A percentile compares a stretch with the other conserved stretches of the same genome.
These are phyloP conservation scores for Diospyros lotus DNA, from an alignment of 148 eudicot genomes.

Conservation along the genomic window DNA sequence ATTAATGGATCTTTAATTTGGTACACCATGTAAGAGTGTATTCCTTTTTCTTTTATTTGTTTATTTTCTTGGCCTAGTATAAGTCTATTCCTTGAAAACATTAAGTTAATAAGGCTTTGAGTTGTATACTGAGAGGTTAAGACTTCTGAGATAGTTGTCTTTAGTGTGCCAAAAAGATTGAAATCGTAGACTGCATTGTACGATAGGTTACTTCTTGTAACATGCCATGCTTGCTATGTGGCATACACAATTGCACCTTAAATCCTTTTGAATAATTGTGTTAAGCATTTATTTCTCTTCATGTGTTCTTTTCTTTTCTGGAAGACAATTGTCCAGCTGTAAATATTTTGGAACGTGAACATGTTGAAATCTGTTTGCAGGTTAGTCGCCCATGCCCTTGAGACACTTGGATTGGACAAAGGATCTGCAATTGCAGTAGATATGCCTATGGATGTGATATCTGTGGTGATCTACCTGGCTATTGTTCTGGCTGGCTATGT, in stretches of 20 bases:
- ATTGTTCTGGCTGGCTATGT: slow-evolving; percentile 83
- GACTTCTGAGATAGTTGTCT: not conserved
- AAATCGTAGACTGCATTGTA: not conserved
- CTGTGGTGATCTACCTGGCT: slow-evolving; percentile 90
- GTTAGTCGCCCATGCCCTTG: slow-evolving; percentile 78
- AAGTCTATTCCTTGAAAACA: not conserved
- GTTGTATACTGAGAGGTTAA: not conserved
- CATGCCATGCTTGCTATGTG: not conserved
- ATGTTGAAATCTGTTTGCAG: slow-evolving; percentile 31
- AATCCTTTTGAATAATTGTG: not conserved
- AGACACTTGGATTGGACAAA: slow-evolving; percentile 54
- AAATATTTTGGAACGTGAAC: slow-evolving; percentile 10
- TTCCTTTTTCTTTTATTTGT: too few relatives aligned
- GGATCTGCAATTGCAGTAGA: slow-evolving; percentile 97
- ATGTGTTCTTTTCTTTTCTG: not conserved
- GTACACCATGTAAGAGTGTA: not conserved
- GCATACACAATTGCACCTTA: not conserved
- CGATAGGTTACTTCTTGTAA: not conserved
- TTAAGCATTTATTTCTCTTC: not conserved
- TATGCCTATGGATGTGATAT: slow-evolving; percentile 92
- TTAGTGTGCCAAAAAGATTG: not conserved
- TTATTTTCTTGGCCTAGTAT: too few relatives aligned
- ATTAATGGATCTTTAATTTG: not conserved
- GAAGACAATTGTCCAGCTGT: not conserved
- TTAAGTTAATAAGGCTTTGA: not conserved